A percentile compares a stretch with the other conserved stretches of the same genome.
Conservation (phyloP, 176 grass and related monocot species). For the Eragrostis curvula region DNA sequence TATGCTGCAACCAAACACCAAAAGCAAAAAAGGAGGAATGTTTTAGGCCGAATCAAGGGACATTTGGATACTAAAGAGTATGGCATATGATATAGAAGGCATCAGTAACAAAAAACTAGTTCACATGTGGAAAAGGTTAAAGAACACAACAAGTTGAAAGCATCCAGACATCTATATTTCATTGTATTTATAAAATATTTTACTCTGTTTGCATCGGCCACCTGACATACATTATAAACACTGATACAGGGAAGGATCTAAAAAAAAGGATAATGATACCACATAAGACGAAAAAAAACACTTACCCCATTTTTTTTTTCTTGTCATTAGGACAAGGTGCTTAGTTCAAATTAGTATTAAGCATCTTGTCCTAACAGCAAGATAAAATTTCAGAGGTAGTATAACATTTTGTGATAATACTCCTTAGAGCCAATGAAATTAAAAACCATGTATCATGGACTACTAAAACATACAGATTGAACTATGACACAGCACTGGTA, state of each 20-base stretch:
- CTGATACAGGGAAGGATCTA: slow-evolving; percentile 24
- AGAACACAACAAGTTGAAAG: slow-evolving; percentile 4
- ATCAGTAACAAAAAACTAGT: slow-evolving; percentile 24
- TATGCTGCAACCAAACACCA: slow-evolving; percentile 54
- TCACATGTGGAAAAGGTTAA: background rate
- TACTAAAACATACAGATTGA: background rate
- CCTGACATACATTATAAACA: slow-evolving; percentile 9
- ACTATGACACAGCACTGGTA: background rate
- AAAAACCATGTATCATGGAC: background rate
- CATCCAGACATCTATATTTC: slow-evolving; percentile 3
- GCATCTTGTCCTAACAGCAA: no score
- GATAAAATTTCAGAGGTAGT: no score
- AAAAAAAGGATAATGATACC: background rate
- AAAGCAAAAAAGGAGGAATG: slow-evolving; percentile 29
- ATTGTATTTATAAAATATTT: slow-evolving; percentile 7
- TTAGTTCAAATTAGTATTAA: no score
- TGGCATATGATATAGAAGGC: background rate
- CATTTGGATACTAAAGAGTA: slow-evolving; percentile 11
- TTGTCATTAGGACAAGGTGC: no score
- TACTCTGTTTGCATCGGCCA: background rate
- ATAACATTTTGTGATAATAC: background rate
- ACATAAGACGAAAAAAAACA: background rate
- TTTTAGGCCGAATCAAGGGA: slow-evolving; percentile 1
- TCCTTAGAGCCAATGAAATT: background rate
- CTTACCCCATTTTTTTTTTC: no score